Percentiles rank a stretch among this genome's conserved stretches.
These are phyloP conservation scores for Selenicereus undatus DNA, from an alignment of 148 eudicot species.

Conservation along the genomic window DNA sequence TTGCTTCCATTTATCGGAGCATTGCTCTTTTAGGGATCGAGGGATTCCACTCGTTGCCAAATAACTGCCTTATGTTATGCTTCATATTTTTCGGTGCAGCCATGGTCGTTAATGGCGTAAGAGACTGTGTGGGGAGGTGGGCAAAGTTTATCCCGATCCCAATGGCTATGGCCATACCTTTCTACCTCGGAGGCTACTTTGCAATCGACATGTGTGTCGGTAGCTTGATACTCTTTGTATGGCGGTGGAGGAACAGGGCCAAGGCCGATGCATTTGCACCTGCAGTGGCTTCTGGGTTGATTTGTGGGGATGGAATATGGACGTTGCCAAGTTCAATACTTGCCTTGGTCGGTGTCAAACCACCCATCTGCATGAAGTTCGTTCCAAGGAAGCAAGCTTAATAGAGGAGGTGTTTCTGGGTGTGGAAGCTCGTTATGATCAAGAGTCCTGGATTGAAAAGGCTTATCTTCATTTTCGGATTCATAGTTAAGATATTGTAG, in stretches of 20 bases:
- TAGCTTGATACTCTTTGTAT: conserved; percentile 51
- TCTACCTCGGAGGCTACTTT: conserved; percentile 65
- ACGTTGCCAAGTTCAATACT: conserved; percentile 60
- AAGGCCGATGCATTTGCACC: conserved; percentile 57
- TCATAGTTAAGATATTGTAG: conserved; percentile 1
- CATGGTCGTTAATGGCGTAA: conserved; percentile 40
- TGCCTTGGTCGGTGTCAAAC: conserved; percentile 48
- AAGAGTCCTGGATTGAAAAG: neutral
- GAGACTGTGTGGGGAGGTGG: conserved; percentile 37
- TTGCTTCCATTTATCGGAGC: conserved; percentile 46
- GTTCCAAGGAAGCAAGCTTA: conserved; percentile 13
- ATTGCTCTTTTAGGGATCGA: conserved; percentile 64
- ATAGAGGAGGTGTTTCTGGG: neutral
- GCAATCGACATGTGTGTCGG: conserved; percentile 75
- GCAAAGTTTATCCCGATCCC: conserved; percentile 57
- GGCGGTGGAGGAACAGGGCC: conserved; percentile 43
- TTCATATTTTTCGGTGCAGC: conserved; percentile 46
- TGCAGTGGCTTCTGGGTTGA: conserved; percentile 73
- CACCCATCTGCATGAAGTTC: conserved; percentile 74
- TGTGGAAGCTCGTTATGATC: neutral
- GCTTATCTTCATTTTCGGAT: neutral
- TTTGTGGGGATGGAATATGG: conserved; percentile 85
- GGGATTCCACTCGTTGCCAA: conserved; percentile 51
- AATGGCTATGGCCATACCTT: conserved; percentile 83
- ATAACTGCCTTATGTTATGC: conserved; percentile 58